These are phyloP conservation scores for Besnoitia besnoiti DNA, from an alignment of 169 alveolate genomes.

Conservation along the genomic window DNA sequence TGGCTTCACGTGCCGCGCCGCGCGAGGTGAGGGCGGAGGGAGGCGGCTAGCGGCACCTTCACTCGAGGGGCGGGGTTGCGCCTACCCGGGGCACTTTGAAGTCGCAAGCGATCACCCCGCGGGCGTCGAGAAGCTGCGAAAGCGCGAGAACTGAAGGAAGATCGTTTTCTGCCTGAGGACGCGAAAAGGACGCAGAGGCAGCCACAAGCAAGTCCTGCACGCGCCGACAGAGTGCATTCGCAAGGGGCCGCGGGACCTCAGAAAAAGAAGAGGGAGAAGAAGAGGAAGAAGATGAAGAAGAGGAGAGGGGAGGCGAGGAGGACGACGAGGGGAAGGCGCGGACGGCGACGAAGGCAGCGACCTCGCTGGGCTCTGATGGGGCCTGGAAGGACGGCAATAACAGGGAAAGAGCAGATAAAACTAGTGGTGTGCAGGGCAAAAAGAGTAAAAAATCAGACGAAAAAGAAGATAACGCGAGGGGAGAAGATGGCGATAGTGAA, in stretches of 20 bases:
- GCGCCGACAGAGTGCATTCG: too few species aligned
- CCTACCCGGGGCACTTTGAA: background rate
- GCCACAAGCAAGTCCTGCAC: background rate
- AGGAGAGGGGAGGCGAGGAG: background rate
- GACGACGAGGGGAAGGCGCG: background rate
- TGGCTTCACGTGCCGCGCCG: too few species aligned
- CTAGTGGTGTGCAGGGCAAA: background rate
- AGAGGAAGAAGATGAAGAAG: background rate
- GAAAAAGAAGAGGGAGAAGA: background rate
- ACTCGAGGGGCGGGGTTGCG: too few species aligned
- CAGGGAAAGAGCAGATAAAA: background rate
- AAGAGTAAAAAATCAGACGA: background rate
- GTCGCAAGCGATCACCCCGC: background rate
- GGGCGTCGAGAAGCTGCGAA: background rate
- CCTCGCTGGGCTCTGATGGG: background rate
- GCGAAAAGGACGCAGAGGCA: background rate
- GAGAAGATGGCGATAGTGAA: background rate
- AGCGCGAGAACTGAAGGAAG: background rate
- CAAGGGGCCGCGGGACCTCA: too few species aligned
- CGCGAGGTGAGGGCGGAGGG: too few species aligned
- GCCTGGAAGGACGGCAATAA: too few species aligned
- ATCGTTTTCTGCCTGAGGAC: too few species aligned
- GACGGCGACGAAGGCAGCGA: background rate
- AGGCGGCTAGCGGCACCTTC: too few species aligned
- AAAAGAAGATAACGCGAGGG: background rate